Conservation (phyloP, 2,329 filamentous ascomycete genomes). For the Monilinia polystroma region DNA sequence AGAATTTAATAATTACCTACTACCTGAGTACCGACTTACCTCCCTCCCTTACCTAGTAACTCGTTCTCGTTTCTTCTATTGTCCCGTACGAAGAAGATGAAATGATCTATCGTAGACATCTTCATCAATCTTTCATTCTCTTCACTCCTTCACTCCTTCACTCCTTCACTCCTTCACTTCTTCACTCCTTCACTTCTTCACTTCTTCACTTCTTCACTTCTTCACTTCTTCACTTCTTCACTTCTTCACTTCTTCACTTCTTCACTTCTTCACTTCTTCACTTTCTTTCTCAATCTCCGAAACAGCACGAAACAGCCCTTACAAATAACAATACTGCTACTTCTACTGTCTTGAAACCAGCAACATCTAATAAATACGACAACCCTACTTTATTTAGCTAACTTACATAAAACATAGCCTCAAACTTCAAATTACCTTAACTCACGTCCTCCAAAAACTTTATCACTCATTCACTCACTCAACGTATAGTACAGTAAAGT, state of each 20-base stretch:
- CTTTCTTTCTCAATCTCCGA: not conserved
- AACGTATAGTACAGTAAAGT: too few species aligned
- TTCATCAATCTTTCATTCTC: not conserved
- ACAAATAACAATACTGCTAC: not conserved
- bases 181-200: too few species aligned
- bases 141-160: too few species aligned
- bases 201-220: too few species aligned
- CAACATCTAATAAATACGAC: not conserved
- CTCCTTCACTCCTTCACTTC: too few species aligned
- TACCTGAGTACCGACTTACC: too few species aligned
- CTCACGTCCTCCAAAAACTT: not conserved
- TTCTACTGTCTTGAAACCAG: conserved; percentile 4
- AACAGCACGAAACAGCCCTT: not conserved
- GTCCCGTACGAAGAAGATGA: not conserved
- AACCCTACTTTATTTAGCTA: too few species aligned
- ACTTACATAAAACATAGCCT: not conserved
- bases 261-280: too few species aligned
- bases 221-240: too few species aligned
- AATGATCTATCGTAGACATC: not conserved
- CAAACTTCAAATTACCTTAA: not conserved
- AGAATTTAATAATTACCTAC: not conserved
- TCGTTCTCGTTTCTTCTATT: not conserved
- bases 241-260: too few species aligned
- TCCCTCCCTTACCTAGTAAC: too few species aligned
- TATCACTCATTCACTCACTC: too few species aligned